A percentile compares a stretch with the other conserved stretches of the same genome.
Conservation (phyloP, 495 filamentous ascomycete genomes). For the Aspergillus leporis region DNA sequence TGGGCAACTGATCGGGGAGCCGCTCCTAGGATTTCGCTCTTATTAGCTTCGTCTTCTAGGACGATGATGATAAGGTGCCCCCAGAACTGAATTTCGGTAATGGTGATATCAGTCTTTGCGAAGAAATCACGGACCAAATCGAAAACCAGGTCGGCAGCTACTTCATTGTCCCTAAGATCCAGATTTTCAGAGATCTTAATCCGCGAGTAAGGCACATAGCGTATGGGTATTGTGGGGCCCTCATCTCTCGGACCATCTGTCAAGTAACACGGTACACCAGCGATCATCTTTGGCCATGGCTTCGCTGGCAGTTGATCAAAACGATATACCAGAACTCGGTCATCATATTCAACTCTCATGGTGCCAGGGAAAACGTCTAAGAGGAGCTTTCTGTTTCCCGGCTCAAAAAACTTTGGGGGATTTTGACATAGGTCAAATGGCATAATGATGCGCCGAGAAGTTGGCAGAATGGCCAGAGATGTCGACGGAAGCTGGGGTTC, state of each 20-base stretch:
- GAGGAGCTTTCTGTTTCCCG: no score
- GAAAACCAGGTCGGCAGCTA: slow-evolving; percentile 5
- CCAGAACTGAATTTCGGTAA: slow-evolving; percentile 17
- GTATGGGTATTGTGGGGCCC: no score
- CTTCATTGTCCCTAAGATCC: slow-evolving; percentile 10
- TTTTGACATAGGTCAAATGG: no score
- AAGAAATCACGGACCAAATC: slow-evolving; percentile 12
- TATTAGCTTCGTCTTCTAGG: neutral
- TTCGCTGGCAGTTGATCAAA: slow-evolving; percentile 7
- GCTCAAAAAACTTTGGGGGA: no score
- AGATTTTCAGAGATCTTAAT: slow-evolving; percentile 6
- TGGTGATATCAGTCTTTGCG: neutral
- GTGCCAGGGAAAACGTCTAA: slow-evolving; percentile 2
- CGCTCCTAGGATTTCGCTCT: slow-evolving; percentile 4
- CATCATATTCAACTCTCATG: slow-evolving; percentile 13
- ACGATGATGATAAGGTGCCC: slow-evolving; percentile 7
- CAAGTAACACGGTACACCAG: slow-evolving; percentile 12
- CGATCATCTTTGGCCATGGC: slow-evolving; percentile 13
- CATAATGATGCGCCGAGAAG: no score
- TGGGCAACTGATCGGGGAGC: slow-evolving; percentile 12
- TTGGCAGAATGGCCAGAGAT: no score
- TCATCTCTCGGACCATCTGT: slow-evolving; percentile 11
- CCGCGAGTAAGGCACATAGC: slow-evolving; percentile 6
- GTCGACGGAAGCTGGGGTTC: no score
- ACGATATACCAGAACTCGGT: slow-evolving; percentile 3